Base-by-base conservation (phyloP, 1,284 basidiomycete species). In the Sporisorium exsertum region DNA sequence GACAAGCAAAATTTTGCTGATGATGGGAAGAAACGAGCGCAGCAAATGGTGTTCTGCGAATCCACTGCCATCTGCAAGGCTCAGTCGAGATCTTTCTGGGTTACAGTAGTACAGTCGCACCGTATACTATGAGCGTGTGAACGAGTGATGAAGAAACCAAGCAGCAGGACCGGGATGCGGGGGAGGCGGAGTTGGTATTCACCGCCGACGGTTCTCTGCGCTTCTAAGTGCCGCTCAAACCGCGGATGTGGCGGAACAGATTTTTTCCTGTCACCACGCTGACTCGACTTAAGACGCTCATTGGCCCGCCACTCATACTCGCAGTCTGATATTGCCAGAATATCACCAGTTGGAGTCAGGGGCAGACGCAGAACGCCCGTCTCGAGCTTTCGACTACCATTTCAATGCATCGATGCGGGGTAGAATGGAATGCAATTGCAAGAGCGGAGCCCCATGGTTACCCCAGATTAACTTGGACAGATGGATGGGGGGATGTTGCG, bases 371-470 rank as follows among this genome's bases (percentile, higher is more conserved):
- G 16, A 40, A 40, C 4, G 13, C 16, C 8, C 18, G 12, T 3
- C 4, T 2, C 13, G 37, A 40, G 16, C 37, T 40, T 40, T n/a
- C n/a, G n/a, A n/a, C 16, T 18, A 40, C 57, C 27, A 13, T 43
- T 8, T 3, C n/a, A 10, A 32, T 33, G 18, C 29, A n/a, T 47
- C 27, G 18, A n/a, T 57, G 55, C 55, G 43, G 55, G 43, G 42
- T 57, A 24, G 20, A 47, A 42, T 26, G 15, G n/a, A 16, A 10
- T 46, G 55, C 42, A 40, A 32, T 8, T 20, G 10, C 3, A 7
- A 8, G 26, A 56, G 49, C 40, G 55, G 62, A 64, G 62, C 62
- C 62, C 62, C 62, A 52, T 49, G 33, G 33, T 40, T 26, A n/a
- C 40, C 40, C 40, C 33, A 18, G 16, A 29, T 29, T 20, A 27